These are phyloP conservation scores for Sclerotinia nivalis DNA, from an alignment of 2,329 filamentous ascomycete genomes.

Conservation along the genomic window DNA sequence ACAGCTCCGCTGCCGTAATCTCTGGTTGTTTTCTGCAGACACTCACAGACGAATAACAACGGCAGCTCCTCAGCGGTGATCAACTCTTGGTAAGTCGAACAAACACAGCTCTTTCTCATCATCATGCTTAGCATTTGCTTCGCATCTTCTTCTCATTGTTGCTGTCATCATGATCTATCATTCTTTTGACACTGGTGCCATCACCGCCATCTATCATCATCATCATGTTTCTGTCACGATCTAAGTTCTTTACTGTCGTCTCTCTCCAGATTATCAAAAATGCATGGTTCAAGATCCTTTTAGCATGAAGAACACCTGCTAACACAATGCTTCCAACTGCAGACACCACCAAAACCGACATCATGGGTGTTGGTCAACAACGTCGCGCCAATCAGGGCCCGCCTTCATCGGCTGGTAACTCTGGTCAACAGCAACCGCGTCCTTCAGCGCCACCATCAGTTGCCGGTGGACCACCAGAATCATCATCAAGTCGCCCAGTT, in stretches of 20 bases:
- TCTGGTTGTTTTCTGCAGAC: background rate
- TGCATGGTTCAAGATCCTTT: background rate
- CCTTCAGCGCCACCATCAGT: background rate
- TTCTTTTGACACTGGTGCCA: background rate
- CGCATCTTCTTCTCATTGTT: background rate
- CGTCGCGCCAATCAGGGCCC: background rate
- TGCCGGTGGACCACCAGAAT: background rate
- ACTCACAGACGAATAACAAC: background rate
- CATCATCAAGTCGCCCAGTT: background rate
- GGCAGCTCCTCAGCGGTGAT: background rate
- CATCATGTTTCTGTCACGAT: background rate
- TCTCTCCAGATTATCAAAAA: background rate
- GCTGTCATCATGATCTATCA: background rate
- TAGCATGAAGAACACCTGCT: background rate
- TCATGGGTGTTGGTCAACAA: conserved; percentile 17
- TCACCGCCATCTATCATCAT: background rate
- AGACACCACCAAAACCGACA: background rate
- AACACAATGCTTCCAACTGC: background rate
- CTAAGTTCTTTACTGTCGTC: background rate
- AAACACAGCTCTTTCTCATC: background rate
- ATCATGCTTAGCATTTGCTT: background rate
- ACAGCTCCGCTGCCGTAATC: background rate
- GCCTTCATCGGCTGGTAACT: background rate
- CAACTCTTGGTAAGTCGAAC: conserved; percentile 10
- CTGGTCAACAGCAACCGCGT: conserved; percentile 1